phyloP scores from a whole-genome alignment of 352 stramenopile species.

The Saprolegnia parasitica region DNA sequence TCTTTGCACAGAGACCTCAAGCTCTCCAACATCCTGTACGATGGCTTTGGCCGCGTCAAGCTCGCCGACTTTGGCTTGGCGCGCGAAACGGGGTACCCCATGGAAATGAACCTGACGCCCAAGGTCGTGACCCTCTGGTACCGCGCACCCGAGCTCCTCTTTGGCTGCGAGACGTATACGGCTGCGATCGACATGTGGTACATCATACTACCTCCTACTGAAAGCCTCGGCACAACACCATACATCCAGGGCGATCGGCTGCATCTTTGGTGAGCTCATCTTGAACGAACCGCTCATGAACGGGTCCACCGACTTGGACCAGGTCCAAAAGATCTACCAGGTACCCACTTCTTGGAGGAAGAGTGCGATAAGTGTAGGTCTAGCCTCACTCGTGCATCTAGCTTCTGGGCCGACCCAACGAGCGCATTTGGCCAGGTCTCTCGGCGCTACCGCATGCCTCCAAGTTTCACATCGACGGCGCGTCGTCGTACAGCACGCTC shows the following conservation, averaged over 20 bases:
- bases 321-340: slow-evolving; percentile 70
- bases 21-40: slow-evolving; percentile 88
- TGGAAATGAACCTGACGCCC: slow-evolving; percentile 38
- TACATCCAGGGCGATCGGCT: slow-evolving; percentile 35
- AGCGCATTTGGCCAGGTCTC: slow-evolving; percentile 58
- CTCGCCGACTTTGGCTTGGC: slow-evolving; percentile 59
- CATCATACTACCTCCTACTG: neutral
- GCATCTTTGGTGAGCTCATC: slow-evolving; percentile 56
- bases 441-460: slow-evolving; percentile 39
- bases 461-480: slow-evolving; percentile 39
- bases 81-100: slow-evolving; percentile 34
- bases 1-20: slow-evolving; percentile 89
- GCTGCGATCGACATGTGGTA: slow-evolving; percentile 91
- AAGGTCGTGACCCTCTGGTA: slow-evolving; percentile 96
- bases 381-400: slow-evolving; percentile 15
- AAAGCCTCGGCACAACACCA: neutral
- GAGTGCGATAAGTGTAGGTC: neutral
- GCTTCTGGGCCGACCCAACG: slow-evolving; percentile 55
- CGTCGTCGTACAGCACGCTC: slow-evolving; percentile 43
- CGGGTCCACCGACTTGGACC: slow-evolving; percentile 56
- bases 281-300: slow-evolving; percentile 51
- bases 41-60: slow-evolving; percentile 61
- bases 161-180: slow-evolving; percentile 82
- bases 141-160: slow-evolving; percentile 88
- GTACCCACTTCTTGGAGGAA: slow-evolving; percentile 27